phyloP scores from a whole-genome alignment of 305 asterid genomes.

The Lippia alba region DNA sequence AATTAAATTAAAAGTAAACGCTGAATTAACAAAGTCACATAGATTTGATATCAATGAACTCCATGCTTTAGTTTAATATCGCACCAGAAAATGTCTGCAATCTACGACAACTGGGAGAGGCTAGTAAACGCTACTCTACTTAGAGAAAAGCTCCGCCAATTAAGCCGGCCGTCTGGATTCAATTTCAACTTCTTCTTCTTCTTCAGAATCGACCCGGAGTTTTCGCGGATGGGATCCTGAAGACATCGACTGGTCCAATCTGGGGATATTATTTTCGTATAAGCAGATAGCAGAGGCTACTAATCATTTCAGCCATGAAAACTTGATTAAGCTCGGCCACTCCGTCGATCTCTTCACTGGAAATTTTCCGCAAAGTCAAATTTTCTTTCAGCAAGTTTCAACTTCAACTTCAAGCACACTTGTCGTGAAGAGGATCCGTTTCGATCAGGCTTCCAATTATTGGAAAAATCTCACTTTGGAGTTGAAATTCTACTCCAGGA shows the following conservation, averaged over 20 bases:
- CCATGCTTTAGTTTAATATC: not conserved
- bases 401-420: too few relatives aligned
- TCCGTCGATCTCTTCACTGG: conserved; percentile 60
- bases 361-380: conserved; percentile 35
- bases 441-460: conserved; percentile 30
- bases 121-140: conserved; percentile 30
- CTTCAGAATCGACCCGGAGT: not conserved
- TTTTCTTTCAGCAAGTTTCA: not conserved
- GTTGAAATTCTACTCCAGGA: conserved; percentile 48
- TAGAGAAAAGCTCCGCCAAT: conserved; percentile 23
- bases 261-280: conserved; percentile 47
- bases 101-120: conserved; percentile 38
- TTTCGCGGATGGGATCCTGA: not conserved
- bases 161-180: conserved; percentile 18
- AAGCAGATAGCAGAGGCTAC: conserved; percentile 53
- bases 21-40: too few relatives aligned
- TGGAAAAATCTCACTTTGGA: conserved; percentile 41
- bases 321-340: conserved; percentile 51
- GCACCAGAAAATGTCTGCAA: not conserved
- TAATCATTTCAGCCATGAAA: conserved; percentile 42
- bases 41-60: too few relatives aligned
- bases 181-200: not conserved
- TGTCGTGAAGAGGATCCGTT: too few relatives aligned
- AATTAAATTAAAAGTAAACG: too few relatives aligned
- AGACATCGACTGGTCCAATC: conserved; percentile 19